These are phyloP conservation scores for Agastache rugosa DNA, from an alignment of 257 asterid species.

Conservation along the genomic window DNA sequence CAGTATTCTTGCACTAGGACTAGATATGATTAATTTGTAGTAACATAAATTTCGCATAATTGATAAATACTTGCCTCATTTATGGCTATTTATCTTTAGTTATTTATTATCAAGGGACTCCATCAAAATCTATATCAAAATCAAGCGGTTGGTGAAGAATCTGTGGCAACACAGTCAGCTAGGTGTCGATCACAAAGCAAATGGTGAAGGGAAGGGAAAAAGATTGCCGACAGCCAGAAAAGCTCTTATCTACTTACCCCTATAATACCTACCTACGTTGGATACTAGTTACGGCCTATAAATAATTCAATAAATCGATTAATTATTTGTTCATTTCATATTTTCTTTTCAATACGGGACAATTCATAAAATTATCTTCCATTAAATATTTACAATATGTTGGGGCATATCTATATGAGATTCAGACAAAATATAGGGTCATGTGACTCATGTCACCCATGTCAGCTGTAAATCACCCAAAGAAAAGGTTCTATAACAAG, in stretches of 20 bases:
- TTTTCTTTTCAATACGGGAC: too few relatives aligned
- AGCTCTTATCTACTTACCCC: constrained; percentile 31
- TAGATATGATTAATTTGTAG: too few relatives aligned
- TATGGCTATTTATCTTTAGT: too few relatives aligned
- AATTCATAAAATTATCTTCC: neutral
- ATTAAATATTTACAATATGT: neutral
- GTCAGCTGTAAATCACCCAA: constrained; percentile 29
- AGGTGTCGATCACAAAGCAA: constrained; percentile 33
- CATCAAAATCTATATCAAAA: neutral
- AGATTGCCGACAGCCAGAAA: constrained; percentile 41
- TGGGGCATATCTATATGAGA: neutral
- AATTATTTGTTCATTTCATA: too few relatives aligned
- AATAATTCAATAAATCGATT: too few relatives aligned
- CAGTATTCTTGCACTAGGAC: too few relatives aligned
- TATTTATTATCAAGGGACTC: too few relatives aligned
- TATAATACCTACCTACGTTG: neutral
- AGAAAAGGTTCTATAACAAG: neutral
- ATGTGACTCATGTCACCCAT: neutral
- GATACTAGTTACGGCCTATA: neutral
- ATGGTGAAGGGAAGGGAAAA: constrained; percentile 33
- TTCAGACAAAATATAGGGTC: neutral
- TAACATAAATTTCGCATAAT: too few relatives aligned
- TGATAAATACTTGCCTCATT: too few relatives aligned
- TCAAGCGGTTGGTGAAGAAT: constrained; percentile 33
- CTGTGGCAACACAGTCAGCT: constrained; percentile 32